Conservation (phyloP, 192 early-diverging fungal genomes). For the Linnemannia hyalina region DNA sequence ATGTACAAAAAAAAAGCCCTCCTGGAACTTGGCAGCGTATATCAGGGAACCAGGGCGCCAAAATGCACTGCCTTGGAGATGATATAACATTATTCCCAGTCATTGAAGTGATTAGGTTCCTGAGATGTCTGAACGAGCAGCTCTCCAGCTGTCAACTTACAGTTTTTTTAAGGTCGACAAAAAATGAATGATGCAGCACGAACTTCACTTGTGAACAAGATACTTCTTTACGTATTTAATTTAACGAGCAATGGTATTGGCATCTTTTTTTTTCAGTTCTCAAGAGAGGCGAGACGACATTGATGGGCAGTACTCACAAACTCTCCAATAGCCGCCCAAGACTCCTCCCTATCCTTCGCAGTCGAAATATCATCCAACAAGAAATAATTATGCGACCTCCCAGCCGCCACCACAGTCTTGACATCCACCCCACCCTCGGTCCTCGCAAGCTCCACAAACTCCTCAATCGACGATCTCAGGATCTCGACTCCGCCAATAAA, state of each 20-base stretch:
- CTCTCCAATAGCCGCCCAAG: slow-evolving; percentile 8
- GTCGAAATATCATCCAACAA: slow-evolving; percentile 34
- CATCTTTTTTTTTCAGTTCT: not conserved
- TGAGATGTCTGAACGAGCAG: too few species aligned
- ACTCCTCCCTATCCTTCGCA: slow-evolving; percentile 13
- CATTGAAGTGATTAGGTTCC: too few species aligned
- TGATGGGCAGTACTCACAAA: slow-evolving; percentile 8
- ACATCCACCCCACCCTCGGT: slow-evolving; percentile 24
- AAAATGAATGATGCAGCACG: too few species aligned
- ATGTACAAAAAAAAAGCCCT: too few species aligned
- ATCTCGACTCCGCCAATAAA: slow-evolving; percentile 42
- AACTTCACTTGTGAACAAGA: not conserved
- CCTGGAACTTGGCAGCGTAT: too few species aligned
- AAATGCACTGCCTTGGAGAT: too few species aligned
- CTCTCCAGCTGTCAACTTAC: too few species aligned
- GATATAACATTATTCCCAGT: too few species aligned
- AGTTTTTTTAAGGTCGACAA: too few species aligned
- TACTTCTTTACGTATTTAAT: not conserved
- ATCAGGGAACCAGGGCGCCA: too few species aligned
- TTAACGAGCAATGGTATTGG: not conserved
- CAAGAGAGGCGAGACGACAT: not conserved
- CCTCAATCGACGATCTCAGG: slow-evolving; percentile 29
- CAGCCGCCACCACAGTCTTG: slow-evolving; percentile 11
- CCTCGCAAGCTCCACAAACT: slow-evolving; percentile 32
- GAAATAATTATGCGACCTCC: slow-evolving; percentile 31